Conservation (phyloP, 2,329 filamentous ascomycete genomes). For the Ceratocystiopsis sp. region DNA sequence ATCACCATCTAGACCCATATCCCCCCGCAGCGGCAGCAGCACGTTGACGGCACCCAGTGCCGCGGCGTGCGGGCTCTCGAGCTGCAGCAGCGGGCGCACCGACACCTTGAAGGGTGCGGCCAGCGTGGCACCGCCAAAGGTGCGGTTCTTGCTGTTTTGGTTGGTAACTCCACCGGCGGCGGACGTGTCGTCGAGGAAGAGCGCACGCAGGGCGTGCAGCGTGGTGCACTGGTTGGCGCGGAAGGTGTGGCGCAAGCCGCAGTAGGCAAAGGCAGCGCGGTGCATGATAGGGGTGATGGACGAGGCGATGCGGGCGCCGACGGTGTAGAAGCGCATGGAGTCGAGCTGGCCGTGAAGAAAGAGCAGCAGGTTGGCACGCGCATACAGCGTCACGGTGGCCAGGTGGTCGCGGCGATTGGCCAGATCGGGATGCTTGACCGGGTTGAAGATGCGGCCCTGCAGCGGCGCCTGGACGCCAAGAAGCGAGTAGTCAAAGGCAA, state of each 20-base stretch:
- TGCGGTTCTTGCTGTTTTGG: constrained; percentile 8
- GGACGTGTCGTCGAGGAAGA: constrained; percentile 31
- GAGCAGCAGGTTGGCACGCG: constrained; percentile 38
- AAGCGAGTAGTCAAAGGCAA: constrained; percentile 28
- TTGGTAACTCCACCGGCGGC: too few relatives aligned
- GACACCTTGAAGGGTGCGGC: constrained; percentile 55
- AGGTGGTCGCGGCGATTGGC: constrained; percentile 24
- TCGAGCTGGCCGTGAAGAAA: constrained; percentile 46
- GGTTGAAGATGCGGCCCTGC: constrained; percentile 33
- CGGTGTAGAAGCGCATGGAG: constrained; percentile 50
- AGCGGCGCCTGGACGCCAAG: constrained; percentile 24
- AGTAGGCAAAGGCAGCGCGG: constrained; percentile 46
- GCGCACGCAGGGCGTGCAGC: constrained; percentile 41
- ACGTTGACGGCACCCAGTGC: constrained; percentile 61
- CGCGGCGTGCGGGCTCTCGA: constrained; percentile 49
- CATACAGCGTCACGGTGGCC: constrained; percentile 33
- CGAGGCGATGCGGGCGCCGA: constrained; percentile 51
- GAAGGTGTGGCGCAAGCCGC: constrained; percentile 51
- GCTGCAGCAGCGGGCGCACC: constrained; percentile 45
- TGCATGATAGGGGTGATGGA: constrained; percentile 60
- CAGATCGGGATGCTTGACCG: constrained; percentile 28
- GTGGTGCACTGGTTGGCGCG: constrained; percentile 40
- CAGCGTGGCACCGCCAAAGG: constrained; percentile 52
- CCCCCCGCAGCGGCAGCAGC: constrained; percentile 44
- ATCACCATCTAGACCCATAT: constrained; percentile 11